Base-by-base conservation (phyloP, 129 eudicot species). In the Heracleum sosnowskyi region DNA sequence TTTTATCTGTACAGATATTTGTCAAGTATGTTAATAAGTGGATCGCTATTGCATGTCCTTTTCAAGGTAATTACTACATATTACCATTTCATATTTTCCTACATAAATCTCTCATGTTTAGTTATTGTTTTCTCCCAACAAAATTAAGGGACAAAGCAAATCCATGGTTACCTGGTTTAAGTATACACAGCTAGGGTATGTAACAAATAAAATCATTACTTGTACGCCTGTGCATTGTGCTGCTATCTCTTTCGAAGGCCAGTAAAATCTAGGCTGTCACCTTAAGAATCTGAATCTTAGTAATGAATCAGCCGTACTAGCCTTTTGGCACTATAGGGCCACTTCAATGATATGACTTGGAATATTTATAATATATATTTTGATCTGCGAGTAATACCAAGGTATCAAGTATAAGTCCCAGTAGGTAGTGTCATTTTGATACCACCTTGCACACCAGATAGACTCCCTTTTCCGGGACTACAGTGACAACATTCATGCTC, bases 11-110 rank as follows among this genome's bases (percentile, higher is more conserved):
- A 77, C 85, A 95, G 97, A 89, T 88, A 49, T 95, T 95, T 71
- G 71, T 96, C 76, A 87, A 85, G 89, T 95, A 95, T 78, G 98
- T 95, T 33, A 87, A 83, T 53, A 95, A 95, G 85, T 91, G 96
- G 97, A 95, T 95, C 69, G 74, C 92, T 34, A 95, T 95, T 68
- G 97, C 97, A 72, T 87, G 89, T 78, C 98, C 98, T 62, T 95
- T 95, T 78, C 98, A 95, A 95, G 98, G 98, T 93, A 86, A 74
- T 40, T 64, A 57, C 33, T 57, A n/a, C 12, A n/a, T 2, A 57
- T 40, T 42, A 74, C 35, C 37, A 42, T 60, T 17, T 55, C 46
- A 47, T 0, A 16, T 62, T 46, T 75, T 40, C 62, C 33, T 71
- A 28, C 35, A 11, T 15, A 63, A 4, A 28, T 63, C 36, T 63